Conservation (phyloP, 306 rosid genomes). For the Castanopsis chinensis region DNA sequence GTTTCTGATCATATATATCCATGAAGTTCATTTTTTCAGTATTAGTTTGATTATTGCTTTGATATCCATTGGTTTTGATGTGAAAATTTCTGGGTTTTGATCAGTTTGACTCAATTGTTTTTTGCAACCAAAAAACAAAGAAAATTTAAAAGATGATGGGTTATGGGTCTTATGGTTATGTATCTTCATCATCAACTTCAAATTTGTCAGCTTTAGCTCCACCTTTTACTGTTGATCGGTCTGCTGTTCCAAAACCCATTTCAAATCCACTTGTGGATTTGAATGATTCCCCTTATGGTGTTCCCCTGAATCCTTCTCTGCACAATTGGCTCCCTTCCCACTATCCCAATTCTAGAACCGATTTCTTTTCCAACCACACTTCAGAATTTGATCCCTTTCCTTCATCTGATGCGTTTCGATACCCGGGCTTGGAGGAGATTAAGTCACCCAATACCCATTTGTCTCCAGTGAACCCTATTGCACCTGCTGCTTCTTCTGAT, state of each 20-base stretch:
- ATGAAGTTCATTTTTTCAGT: neutral
- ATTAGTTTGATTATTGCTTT: neutral
- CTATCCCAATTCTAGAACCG: conserved; percentile 29
- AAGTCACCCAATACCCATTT: conserved; percentile 34
- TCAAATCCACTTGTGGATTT: conserved; percentile 45
- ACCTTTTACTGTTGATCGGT: conserved; percentile 68
- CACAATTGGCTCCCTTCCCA: conserved; percentile 40
- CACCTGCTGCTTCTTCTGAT: conserved; percentile 34
- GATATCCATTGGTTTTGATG: neutral
- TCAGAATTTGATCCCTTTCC: conserved; percentile 35
- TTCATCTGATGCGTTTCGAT: conserved; percentile 28
- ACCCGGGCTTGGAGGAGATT: conserved; percentile 14
- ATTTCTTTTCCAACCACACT: conserved; percentile 36
- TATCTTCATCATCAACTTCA: conserved; percentile 45
- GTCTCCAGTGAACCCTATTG: conserved; percentile 37
- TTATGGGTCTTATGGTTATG: conserved; percentile 42
- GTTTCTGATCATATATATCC: neutral
- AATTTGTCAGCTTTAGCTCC: conserved; percentile 77
- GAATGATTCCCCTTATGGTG: conserved; percentile 41
- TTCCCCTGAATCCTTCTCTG: conserved; percentile 33
- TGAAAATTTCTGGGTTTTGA: conserved; percentile 25
- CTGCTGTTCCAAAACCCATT: conserved; percentile 25
- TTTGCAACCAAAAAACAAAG: conserved; percentile 19
- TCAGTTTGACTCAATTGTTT: conserved; percentile 23
- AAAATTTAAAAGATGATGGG: conserved; percentile 53